Base-by-base conservation (phyloP, 2,329 filamentous ascomycete genomes). In the Ophiobolus disseminans region DNA sequence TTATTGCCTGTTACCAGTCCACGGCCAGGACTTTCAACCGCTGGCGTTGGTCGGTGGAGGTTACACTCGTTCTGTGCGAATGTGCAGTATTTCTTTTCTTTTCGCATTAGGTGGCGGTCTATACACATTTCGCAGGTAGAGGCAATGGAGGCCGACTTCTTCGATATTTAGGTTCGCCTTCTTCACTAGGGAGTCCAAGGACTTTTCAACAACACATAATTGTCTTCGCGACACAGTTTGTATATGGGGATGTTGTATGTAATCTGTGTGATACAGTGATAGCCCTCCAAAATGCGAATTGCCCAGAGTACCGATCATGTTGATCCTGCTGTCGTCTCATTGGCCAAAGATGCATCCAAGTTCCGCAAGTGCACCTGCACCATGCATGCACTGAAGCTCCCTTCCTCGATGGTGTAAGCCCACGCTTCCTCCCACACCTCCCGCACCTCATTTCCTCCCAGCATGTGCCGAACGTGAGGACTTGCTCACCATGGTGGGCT, bases 401-500 rank as follows among this genome's bases (percentile, higher is more conserved):
- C 25, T 45, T 40, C 50, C 32, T 45, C 40, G 32, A 48, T 23
- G 48, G 40, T 40, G 31, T 34, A 41, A 25, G 30, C 28, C 36
- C 35, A 28, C 40, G 23, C 31, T 34, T n/a, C 8, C 16, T 22
- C 31, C 14, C 14, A 11, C n/a, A 10, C 37, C 10, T 17, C n/a
- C 16, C 26, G 30, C 13, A 30, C 43, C 9, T 39, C 22, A 20
- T 30, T 16, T 11, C 32, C 19, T 20, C 19, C 26, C 17, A 31
- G 38, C 39, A 69, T 69, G 66, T 37, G 43, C 25, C 34, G 49
- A 34, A 57, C 50, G 46, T 70, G 54, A 65, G 32, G 9, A 43
- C 25, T 16, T 16, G 48, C 35, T 55, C 55, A 45, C 50, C 38
- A 68, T 67, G 68, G 61, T 64, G 57, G 61, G 46, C 53, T 48